phyloP scores from a whole-genome alignment of 176 grass and related monocot species.

The Lolium rigidum region DNA sequence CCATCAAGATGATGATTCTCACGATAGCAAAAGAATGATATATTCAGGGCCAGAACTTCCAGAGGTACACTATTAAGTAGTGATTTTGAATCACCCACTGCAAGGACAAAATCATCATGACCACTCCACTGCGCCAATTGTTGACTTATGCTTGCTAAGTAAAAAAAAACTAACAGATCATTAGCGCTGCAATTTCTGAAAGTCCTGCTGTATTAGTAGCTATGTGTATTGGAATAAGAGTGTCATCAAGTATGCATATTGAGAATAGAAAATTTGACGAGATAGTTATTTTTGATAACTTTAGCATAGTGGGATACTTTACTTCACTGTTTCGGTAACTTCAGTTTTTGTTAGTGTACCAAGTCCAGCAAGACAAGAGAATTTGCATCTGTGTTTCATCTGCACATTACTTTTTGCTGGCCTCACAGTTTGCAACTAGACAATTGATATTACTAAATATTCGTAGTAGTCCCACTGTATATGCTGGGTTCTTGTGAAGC shows the following conservation, averaged over 20 bases:
- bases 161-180: not conserved
- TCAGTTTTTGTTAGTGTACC: not conserved
- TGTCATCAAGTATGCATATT: too few relatives aligned
- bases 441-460: not conserved
- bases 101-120: too few relatives aligned
- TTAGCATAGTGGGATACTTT: not conserved
- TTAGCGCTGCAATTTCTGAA: not conserved
- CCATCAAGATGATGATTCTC: not conserved
- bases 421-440: not conserved
- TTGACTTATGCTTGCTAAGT: too few relatives aligned
- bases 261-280: too few relatives aligned
- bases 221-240: not conserved
- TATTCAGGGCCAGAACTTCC: conserved; percentile 1
- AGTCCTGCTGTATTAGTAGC: not conserved
- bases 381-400: not conserved
- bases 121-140: too few relatives aligned
- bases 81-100: too few relatives aligned
- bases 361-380: not conserved
- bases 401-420: not conserved
- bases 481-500: not conserved
- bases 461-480: not conserved
- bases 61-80: conserved; percentile 6
- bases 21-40: not conserved
- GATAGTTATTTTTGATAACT: too few relatives aligned
- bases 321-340: not conserved